phyloP scores from a whole-genome alignment of 805 yeast species.

The Hanseniaspora thailandica region DNA sequence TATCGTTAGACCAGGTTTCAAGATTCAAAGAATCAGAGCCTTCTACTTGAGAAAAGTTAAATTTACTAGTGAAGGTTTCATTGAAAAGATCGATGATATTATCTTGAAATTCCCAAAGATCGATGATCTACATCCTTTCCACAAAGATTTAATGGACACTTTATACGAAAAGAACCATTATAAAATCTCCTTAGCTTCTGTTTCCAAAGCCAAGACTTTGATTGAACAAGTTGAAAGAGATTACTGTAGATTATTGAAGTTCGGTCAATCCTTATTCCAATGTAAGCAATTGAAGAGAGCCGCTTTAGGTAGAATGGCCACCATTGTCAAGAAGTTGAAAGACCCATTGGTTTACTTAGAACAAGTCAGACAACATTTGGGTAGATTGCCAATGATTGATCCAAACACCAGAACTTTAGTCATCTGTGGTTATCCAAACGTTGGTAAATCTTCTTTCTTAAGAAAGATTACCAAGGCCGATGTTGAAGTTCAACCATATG shows the following conservation, averaged over 20 bases:
- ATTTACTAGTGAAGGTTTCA: conserved; percentile 90
- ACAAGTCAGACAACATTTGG: conserved; percentile 98
- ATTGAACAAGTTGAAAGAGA: conserved; percentile 95
- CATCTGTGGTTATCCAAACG: conserved; percentile 98
- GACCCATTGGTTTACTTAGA: conserved; percentile 88
- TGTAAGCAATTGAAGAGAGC: conserved; percentile 98
- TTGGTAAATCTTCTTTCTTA: conserved; percentile 94
- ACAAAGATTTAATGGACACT: conserved; percentile 95
- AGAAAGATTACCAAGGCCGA: conserved; percentile 92
- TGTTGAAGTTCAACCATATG: conserved; percentile 98
- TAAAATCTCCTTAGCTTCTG: conserved; percentile 89
- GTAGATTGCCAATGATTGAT: conserved; percentile 94
- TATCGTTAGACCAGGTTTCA: conserved; percentile 93
- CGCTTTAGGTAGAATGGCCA: conserved; percentile 99
- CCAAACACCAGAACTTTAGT: conserved; percentile 96
- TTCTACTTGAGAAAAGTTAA: conserved; percentile 97
- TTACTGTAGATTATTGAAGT: conserved; percentile 83
- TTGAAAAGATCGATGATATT: conserved; percentile 80
- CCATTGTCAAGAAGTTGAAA: conserved; percentile 86
- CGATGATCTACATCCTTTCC: conserved; percentile 96
- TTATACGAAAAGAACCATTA: conserved; percentile 96
- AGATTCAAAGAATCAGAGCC: conserved; percentile 89
- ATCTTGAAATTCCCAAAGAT: conserved; percentile 87
- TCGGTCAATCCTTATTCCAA: conserved; percentile 95
- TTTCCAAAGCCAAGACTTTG: conserved; percentile 83